Conservation (phyloP, 2,329 filamentous ascomycete genomes). For the Rhexocercosporidium sp. region DNA sequence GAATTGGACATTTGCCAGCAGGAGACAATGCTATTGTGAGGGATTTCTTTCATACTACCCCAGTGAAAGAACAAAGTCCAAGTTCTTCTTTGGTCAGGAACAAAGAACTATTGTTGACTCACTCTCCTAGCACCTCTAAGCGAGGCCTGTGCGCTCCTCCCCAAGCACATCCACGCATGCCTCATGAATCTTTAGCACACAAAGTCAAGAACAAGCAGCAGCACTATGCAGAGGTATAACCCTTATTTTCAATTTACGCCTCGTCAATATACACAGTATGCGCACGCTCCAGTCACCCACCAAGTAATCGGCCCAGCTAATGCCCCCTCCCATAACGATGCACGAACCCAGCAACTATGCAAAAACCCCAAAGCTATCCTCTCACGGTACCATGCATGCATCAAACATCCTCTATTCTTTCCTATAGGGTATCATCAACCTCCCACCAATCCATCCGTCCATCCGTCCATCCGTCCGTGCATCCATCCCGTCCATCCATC, state of each 20-base stretch:
- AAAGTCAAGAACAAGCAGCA: neutral
- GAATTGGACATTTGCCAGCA: neutral
- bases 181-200: neutral
- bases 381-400: neutral
- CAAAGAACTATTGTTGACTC: neutral
- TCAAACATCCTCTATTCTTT: neutral
- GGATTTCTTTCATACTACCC: too few relatives aligned
- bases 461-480: neutral
- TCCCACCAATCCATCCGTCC: neutral
- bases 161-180: neutral
- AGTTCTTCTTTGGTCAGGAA: neutral
- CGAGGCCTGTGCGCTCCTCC: neutral
- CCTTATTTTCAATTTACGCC: neutral
- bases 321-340: neutral
- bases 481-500: neutral
- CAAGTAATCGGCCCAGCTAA: neutral
- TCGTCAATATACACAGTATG: conserved; percentile 8
- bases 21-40: too few relatives aligned
- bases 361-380: neutral
- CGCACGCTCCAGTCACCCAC: neutral
- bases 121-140: neutral
- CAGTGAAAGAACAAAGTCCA: neutral
- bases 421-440: conserved; percentile 3
- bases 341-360: conserved; percentile 3
- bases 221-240: neutral